Evolutionary conservation across 768 basidiomycete species (phyloP), one percentile per base, ranked within the genome.

Genomic region (Suillus fuscotomentosus): DNA sequence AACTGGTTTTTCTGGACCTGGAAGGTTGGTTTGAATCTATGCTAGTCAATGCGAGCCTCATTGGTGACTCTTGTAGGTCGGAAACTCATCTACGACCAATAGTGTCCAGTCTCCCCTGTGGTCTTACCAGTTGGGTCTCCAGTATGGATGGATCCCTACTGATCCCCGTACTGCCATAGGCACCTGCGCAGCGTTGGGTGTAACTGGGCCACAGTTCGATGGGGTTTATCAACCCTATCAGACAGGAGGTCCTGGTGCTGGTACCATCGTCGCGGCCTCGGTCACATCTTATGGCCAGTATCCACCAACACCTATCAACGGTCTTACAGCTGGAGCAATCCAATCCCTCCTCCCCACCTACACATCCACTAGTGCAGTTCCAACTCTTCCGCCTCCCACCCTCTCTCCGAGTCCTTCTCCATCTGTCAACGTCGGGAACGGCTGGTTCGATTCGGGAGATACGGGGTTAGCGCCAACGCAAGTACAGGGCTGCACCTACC

Each of bases 1-100:
- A 82, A 89, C 70, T 89, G 81, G 80, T 91, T 88, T 77, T 91
- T 84, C 81, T 92, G 90, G 90, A 90, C 88, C 9, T 91, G 90
- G 91, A 90, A 89, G 82, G 83, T 83, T 51, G n/a, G 65, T 66
- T 15, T 24, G 14, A 24, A 10, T 42, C 70, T 66, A 22, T 34
- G 34, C 50, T 65, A 20, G 17, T 47, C 43, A 47, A 31, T 38
- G 5, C 42, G 15, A 10, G n/a, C 45, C 22, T 43, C 2, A 17
- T 17, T 38, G 20, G 65, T 69, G 42, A 65, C 9, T 14, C 31
- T 15, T 34, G 15, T 67, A 81, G 80, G 85, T 91, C 60, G 89
- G 88, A 61, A 84, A 83, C 67, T 86, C 86, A 3, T 79, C 82
- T 42, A 76, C 57, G 24, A 72, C 81, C 34, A 83, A 82, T 55